phyloP scores from a whole-genome alignment of 2,329 filamentous ascomycete genomes.

The Teratosphaeria viscida region DNA sequence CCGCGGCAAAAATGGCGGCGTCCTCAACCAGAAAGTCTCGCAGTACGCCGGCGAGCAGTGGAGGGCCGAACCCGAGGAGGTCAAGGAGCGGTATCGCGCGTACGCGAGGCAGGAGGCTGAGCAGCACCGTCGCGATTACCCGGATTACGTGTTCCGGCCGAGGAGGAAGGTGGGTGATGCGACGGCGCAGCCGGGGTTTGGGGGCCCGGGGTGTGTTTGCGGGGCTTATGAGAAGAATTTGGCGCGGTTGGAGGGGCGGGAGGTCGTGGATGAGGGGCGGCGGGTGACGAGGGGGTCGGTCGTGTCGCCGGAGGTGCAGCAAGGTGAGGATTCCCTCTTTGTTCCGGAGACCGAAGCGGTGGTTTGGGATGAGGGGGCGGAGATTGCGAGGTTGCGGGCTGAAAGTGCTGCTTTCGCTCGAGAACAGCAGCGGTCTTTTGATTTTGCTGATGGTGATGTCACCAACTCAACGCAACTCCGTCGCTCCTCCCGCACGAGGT shows the following conservation, averaged over 20 bases:
- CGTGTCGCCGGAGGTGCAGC: not conserved
- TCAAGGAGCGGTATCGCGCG: not conserved
- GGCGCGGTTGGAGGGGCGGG: not conserved
- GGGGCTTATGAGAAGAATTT: constrained; percentile 8
- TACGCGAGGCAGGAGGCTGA: constrained; percentile 1
- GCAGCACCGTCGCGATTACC: constrained; percentile 4
- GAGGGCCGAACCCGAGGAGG: not conserved
- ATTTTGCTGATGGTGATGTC: not conserved
- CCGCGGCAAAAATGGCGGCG: not conserved
- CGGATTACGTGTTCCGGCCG: constrained; percentile 7
- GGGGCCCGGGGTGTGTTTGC: constrained; percentile 3
- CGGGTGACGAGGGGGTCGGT: not conserved
- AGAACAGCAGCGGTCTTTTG: not conserved
- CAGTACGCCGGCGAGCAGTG: not conserved
- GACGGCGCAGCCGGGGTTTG: constrained; percentile 2
- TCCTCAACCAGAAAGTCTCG: not conserved
- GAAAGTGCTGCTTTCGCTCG: not conserved
- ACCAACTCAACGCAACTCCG: not conserved
- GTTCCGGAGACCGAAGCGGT: not conserved
- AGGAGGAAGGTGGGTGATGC: not conserved
- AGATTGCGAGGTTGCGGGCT: not conserved
- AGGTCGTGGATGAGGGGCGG: not conserved
- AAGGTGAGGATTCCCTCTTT: not conserved
- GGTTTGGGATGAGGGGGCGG: not conserved
- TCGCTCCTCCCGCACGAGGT: not conserved